Percentiles rank a stretch among this genome's conserved stretches.
Conservation (phyloP, 2,329 filamentous ascomycete genomes). For the Fusarium heterosporum region DNA sequence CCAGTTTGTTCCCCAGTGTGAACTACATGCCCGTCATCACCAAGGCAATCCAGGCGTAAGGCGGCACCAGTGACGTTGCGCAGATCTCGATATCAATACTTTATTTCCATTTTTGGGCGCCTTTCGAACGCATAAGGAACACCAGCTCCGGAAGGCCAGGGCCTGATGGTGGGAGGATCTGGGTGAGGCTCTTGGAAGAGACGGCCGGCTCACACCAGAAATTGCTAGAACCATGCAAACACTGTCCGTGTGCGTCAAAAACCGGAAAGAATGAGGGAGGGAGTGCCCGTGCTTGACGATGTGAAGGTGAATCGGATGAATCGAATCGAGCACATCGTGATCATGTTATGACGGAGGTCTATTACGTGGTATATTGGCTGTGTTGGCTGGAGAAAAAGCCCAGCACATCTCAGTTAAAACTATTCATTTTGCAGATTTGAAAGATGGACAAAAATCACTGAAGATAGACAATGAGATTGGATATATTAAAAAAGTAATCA, state of each 20-base stretch:
- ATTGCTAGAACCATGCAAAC: constrained; percentile 37
- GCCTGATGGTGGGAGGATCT: constrained; percentile 35
- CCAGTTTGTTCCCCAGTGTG: constrained; percentile 39
- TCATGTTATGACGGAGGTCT: not conserved
- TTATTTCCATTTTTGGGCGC: constrained; percentile 21
- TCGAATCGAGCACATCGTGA: not conserved
- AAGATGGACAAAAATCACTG: not conserved
- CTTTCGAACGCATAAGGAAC: constrained; percentile 20
- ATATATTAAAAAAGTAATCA: constrained; percentile 6
- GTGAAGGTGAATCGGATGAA: constrained; percentile 13
- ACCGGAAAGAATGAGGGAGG: constrained; percentile 13
- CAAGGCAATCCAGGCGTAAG: constrained; percentile 21
- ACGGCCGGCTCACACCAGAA: constrained; percentile 43
- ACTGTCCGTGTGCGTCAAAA: constrained; percentile 24
- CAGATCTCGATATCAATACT: constrained; percentile 40
- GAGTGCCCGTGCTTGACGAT: constrained; percentile 11
- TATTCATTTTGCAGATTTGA: not conserved
- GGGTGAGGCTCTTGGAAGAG: constrained; percentile 36
- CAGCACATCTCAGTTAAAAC: not conserved
- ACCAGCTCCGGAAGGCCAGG: constrained; percentile 27
- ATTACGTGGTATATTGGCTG: constrained; percentile 1
- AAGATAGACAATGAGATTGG: constrained; percentile 1
- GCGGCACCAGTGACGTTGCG: constrained; percentile 28
- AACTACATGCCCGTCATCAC: constrained; percentile 13
- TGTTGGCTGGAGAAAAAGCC: not conserved